A percentile compares a stretch with the other conserved stretches of the same genome.
phyloP scores from a whole-genome alignment of 2,329 filamentous ascomycete species.

The Sclerotiophoma versabilis region DNA sequence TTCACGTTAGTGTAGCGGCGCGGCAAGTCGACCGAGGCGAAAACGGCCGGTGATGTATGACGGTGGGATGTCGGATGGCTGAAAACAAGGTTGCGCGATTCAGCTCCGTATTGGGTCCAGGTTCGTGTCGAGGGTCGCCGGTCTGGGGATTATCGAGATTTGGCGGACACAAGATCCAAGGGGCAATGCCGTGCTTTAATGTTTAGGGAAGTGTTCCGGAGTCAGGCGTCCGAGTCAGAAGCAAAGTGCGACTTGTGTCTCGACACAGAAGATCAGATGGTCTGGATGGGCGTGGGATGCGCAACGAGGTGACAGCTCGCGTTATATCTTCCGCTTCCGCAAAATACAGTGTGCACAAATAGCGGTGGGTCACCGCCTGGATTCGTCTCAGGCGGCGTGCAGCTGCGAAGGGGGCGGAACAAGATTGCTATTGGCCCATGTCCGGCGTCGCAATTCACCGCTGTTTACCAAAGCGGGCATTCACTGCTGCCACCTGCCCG shows the following conservation, averaged over 20 bases:
- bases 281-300: conserved; percentile 30
- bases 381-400: conserved; percentile 40
- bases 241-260: conserved; percentile 36
- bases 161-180: conserved; percentile 17
- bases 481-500: conserved; percentile 32
- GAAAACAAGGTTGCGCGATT: conserved; percentile 28
- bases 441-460: conserved; percentile 29
- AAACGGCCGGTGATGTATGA: conserved; percentile 38
- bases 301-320: conserved; percentile 33
- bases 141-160: conserved; percentile 16
- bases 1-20: conserved; percentile 27
- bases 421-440: conserved; percentile 29
- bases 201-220: conserved; percentile 17
- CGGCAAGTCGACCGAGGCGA: conserved; percentile 41
- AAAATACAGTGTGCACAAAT: conserved; percentile 25
- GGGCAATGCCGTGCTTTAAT: conserved; percentile 16
- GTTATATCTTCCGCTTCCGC: conserved; percentile 41
- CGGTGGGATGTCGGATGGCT: conserved; percentile 25
- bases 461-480: conserved; percentile 31
- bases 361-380: conserved; percentile 40
- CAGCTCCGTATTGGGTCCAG: conserved; percentile 24
- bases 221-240: conserved; percentile 48
- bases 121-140: conserved; percentile 14
- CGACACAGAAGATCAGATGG: conserved; percentile 39
- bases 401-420: conserved; percentile 27